Percentiles rank a stretch among this genome's conserved stretches.
phyloP scores from a whole-genome alignment of 208 protist genomes.

The Strigomonas culicis region DNA sequence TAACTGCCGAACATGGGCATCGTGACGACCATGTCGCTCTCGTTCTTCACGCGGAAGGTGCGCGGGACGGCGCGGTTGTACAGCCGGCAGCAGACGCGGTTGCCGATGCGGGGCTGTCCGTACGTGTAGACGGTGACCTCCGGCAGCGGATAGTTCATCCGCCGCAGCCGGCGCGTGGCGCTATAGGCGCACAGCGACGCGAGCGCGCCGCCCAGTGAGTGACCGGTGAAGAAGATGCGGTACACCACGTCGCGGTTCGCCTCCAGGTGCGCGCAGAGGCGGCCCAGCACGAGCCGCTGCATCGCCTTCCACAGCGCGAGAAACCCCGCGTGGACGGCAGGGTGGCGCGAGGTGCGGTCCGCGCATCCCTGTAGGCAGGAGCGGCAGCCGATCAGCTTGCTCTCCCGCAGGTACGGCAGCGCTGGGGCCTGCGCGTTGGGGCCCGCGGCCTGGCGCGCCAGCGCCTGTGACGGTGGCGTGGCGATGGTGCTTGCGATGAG shows the following conservation, averaged over 20 bases:
- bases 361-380: constrained; percentile 23
- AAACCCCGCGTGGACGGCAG: constrained; percentile 84
- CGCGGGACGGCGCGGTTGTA: constrained; percentile 84
- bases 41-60: constrained; percentile 86
- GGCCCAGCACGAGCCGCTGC: constrained; percentile 36
- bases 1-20: constrained; percentile 64
- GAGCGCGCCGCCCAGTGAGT: constrained; percentile 88
- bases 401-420: neutral
- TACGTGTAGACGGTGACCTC: constrained; percentile 90
- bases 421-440: no score
- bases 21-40: constrained; percentile 76
- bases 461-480: neutral
- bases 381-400: constrained; percentile 23
- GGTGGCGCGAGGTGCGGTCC: constrained; percentile 29
- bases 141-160: constrained; percentile 57
- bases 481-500: neutral
- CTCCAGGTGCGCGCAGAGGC: neutral
- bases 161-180: constrained; percentile 38
- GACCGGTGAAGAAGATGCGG: constrained; percentile 80
- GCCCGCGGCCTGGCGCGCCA: no score
- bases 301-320: constrained; percentile 76
- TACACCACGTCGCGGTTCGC: constrained; percentile 46
- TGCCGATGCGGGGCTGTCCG: constrained; percentile 85
- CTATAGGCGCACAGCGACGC: constrained; percentile 86
- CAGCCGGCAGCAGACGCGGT: constrained; percentile 51